A percentile compares a stretch with the other conserved stretches of the same genome.
Conservation (phyloP, 2,329 filamentous ascomycete species). For the Nannizziopsis arthrosporioides region DNA sequence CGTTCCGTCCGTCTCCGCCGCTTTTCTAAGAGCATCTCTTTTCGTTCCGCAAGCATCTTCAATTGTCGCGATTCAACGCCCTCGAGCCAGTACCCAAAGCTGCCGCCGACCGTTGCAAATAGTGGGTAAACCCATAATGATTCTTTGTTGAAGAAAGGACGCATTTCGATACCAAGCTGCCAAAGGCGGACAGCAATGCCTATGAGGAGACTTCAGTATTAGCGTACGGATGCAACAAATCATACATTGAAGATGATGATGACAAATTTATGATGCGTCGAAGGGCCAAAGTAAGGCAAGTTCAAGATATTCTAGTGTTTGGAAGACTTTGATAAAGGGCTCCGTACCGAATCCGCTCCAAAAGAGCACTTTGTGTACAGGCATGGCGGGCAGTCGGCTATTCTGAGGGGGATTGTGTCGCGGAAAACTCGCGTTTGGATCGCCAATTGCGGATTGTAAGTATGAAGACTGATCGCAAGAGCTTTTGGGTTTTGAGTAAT, state of each 20-base stretch:
- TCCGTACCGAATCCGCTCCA: slow-evolving; percentile 70
- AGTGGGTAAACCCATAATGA: slow-evolving; percentile 86
- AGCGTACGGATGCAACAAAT: neutral
- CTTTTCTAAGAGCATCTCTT: slow-evolving; percentile 76
- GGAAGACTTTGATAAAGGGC: neutral
- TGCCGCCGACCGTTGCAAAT: slow-evolving; percentile 73
- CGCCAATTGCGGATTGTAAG: too few species aligned
- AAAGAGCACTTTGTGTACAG: slow-evolving; percentile 42
- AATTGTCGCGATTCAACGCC: slow-evolving; percentile 77
- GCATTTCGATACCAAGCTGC: slow-evolving; percentile 98
- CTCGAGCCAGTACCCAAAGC: slow-evolving; percentile 95
- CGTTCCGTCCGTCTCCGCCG: slow-evolving; percentile 62
- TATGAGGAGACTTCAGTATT: slow-evolving; percentile 30
- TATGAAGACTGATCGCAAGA: too few species aligned
- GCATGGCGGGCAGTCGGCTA: slow-evolving; percentile 26
- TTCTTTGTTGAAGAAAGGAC: slow-evolving; percentile 74
- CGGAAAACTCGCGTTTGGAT: too few species aligned
- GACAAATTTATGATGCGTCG: neutral
- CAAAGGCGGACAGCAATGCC: slow-evolving; percentile 85
- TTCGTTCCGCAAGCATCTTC: slow-evolving; percentile 63
- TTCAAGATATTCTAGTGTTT: too few species aligned
- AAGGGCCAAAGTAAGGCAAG: neutral
- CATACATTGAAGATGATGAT: neutral
- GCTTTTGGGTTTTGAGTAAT: too few species aligned
- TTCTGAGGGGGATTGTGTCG: slow-evolving; percentile 10